Evolutionary conservation across 768 basidiomycete genomes (phyloP).

Genomic region (Scleroderma citrinum): DNA sequence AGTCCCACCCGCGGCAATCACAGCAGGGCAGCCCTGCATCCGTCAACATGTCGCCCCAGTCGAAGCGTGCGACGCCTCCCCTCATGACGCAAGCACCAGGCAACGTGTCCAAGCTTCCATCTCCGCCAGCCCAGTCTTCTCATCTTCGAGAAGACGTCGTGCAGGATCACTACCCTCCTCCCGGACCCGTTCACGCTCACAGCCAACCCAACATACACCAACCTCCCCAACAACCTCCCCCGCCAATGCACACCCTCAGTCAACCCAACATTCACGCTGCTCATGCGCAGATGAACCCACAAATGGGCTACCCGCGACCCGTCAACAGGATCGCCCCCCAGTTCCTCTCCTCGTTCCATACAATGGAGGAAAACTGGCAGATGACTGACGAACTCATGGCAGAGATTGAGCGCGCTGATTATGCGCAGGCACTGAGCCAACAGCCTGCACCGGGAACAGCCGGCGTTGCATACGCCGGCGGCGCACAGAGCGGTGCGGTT

Average conservation of each 20-base stretch:
- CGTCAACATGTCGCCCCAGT: slow-evolving; percentile 28
- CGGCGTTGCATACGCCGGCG: slow-evolving; percentile 43
- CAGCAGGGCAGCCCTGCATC: slow-evolving; percentile 33
- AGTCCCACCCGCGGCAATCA: slow-evolving; percentile 32
- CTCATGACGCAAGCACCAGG: slow-evolving; percentile 28
- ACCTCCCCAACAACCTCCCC: slow-evolving; percentile 35
- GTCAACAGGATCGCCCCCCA: slow-evolving; percentile 50
- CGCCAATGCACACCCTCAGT: slow-evolving; percentile 27
- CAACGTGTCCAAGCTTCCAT: slow-evolving; percentile 27
- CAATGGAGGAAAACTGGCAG: slow-evolving; percentile 53
- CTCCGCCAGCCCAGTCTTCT: slow-evolving; percentile 21
- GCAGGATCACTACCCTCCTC: slow-evolving; percentile 42
- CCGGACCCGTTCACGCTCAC: slow-evolving; percentile 29
- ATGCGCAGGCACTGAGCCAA: slow-evolving; percentile 50
- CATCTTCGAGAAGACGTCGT: slow-evolving; percentile 25
- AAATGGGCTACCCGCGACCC: slow-evolving; percentile 58
- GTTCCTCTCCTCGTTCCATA: slow-evolving; percentile 52
- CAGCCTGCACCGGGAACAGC: slow-evolving; percentile 33
- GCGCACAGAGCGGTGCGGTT: slow-evolving; percentile 35
- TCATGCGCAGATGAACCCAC: slow-evolving; percentile 27
- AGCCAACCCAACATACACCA: slow-evolving; percentile 25
- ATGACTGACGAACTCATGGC: slow-evolving; percentile 67
- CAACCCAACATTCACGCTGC: slow-evolving; percentile 22
- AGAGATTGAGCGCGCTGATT: slow-evolving; percentile 67
- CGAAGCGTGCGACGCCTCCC: slow-evolving; percentile 29